Conservation (phyloP, 495 filamentous ascomycete genomes). For the Neurospora terricola region DNA sequence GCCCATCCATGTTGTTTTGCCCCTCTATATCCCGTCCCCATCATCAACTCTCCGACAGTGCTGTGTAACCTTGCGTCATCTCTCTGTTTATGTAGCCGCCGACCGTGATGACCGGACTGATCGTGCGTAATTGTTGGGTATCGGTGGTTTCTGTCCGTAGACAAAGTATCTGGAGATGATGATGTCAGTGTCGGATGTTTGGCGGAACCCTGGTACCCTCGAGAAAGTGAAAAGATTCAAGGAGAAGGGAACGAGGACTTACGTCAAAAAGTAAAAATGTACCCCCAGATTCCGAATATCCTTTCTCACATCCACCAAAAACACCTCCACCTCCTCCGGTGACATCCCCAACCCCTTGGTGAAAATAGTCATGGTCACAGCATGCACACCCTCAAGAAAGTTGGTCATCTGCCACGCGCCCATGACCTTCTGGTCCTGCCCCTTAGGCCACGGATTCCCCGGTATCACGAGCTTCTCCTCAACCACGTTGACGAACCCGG, state of each 20-base stretch:
- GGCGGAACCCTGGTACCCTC: background rate
- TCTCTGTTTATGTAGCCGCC: background rate
- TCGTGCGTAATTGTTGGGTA: background rate
- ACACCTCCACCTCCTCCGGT: constrained; percentile 38
- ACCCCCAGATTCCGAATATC: constrained; percentile 41
- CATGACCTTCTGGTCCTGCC: constrained; percentile 36
- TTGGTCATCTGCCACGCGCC: constrained; percentile 33
- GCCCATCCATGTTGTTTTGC: background rate
- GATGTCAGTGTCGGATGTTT: background rate
- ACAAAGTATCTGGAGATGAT: constrained; percentile 1
- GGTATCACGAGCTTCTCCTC: constrained; percentile 39
- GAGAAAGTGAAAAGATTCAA: background rate
- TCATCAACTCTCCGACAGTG: background rate
- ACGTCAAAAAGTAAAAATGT: constrained; percentile 40
- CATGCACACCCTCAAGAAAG: constrained; percentile 33
- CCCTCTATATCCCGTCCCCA: background rate
- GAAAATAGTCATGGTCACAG: constrained; percentile 42
- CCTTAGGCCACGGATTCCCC: constrained; percentile 42
- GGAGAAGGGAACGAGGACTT: constrained; percentile 10
- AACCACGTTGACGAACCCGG: constrained; percentile 35
- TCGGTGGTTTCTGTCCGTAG: constrained; percentile 5
- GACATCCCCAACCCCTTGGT: constrained; percentile 42
- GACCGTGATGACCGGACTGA: background rate
- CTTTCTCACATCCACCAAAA: constrained; percentile 44
- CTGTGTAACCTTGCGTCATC: background rate